phyloP scores from a whole-genome alignment of 2,329 filamentous ascomycete species.

The Colletotrichum noveboracense region DNA sequence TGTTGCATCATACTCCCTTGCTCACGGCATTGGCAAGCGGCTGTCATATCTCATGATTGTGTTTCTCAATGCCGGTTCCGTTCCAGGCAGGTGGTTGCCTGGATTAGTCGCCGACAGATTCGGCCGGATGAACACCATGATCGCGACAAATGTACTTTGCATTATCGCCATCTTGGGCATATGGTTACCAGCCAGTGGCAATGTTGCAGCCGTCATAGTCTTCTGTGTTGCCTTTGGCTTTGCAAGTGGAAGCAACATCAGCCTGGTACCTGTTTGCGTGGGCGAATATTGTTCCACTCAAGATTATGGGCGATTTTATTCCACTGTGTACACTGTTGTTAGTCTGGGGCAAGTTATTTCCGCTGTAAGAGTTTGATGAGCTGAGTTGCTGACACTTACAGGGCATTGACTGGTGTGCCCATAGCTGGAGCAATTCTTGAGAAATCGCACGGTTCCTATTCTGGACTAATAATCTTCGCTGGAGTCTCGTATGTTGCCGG shows the following conservation, averaged over 20 bases:
- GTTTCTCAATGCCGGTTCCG: background rate
- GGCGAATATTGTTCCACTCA: background rate
- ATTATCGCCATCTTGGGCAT: background rate
- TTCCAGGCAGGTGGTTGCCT: background rate
- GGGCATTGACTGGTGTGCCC: background rate
- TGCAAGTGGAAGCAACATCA: background rate
- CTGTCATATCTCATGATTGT: background rate
- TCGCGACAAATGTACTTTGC: background rate
- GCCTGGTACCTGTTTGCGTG: background rate
- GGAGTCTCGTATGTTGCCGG: background rate
- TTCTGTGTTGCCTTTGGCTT: background rate
- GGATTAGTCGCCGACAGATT: background rate
- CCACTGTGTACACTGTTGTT: background rate
- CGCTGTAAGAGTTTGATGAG: rapidly evolving
- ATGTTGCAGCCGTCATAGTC: background rate
- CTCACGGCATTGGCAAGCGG: background rate
- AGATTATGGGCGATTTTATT: background rate
- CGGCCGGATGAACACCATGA: background rate
- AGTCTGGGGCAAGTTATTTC: background rate
- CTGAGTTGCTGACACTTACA: background rate
- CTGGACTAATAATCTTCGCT: background rate
- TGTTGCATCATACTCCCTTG: background rate
- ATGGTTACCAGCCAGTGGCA: background rate
- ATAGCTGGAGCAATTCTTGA: background rate
- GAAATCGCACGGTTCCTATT: background rate